A percentile compares a stretch with the other conserved stretches of the same genome.
These are phyloP conservation scores for Albugo candida DNA, from an alignment of 352 stramenopile genomes.

Conservation along the genomic window DNA sequence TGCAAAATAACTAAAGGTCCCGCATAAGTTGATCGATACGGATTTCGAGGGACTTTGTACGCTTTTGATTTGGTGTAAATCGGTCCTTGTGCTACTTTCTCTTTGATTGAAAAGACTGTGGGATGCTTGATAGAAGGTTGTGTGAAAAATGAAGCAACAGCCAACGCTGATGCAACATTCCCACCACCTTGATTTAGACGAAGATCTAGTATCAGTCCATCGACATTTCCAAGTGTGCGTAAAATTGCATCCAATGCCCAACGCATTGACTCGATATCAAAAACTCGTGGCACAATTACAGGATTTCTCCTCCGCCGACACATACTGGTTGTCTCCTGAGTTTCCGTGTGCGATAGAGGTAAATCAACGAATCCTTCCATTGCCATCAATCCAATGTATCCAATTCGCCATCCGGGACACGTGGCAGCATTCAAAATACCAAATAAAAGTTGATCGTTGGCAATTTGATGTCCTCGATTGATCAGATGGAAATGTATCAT, in stretches of 20 bases:
- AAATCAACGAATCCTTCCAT: slow-evolving; percentile 75
- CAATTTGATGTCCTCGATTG: slow-evolving; percentile 23
- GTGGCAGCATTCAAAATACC: slow-evolving; percentile 53
- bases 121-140: slow-evolving; percentile 13
- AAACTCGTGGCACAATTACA: slow-evolving; percentile 47
- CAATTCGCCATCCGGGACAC: slow-evolving; percentile 53
- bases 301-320: neutral
- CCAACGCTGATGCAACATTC: slow-evolving; percentile 33
- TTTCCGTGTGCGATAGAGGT: slow-evolving; percentile 17
- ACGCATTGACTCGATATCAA: slow-evolving; percentile 72
- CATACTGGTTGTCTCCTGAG: neutral
- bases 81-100: slow-evolving; percentile 4
- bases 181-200: slow-evolving; percentile 57
- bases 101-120: slow-evolving; percentile 9
- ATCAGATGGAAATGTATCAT: slow-evolving; percentile 40
- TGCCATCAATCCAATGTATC: slow-evolving; percentile 43
- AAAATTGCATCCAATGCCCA: slow-evolving; percentile 74
- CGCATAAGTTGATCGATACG: slow-evolving; percentile 12
- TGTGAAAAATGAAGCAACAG: slow-evolving; percentile 55
- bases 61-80: neutral
- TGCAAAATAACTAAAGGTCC: slow-evolving; percentile 53
- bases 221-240: slow-evolving; percentile 28
- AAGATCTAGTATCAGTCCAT: slow-evolving; percentile 56
- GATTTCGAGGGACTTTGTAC: neutral
- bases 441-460: slow-evolving; percentile 40